These are phyloP conservation scores for Tuber melanosporum DNA, from an alignment of 495 filamentous ascomycete genomes.

Conservation along the genomic window DNA sequence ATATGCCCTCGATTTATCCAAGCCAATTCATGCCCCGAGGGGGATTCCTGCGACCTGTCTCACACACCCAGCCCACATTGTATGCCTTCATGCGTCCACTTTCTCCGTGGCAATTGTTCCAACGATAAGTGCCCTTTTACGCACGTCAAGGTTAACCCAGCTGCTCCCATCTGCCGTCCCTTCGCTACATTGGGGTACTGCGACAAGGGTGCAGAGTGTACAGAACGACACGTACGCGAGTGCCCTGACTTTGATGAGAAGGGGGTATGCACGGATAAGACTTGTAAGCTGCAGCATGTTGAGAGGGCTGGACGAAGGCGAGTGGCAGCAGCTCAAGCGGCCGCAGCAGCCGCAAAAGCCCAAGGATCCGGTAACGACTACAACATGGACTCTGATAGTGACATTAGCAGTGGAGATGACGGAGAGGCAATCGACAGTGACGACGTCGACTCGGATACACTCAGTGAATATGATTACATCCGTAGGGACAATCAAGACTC, in stretches of 20 bases:
- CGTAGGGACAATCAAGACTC: constrained; percentile 45
- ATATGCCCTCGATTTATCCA: constrained; percentile 82
- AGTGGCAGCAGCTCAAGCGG: constrained; percentile 49
- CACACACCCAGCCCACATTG: constrained; percentile 82
- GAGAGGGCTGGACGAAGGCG: constrained; percentile 72
- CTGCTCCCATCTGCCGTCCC: constrained; percentile 71
- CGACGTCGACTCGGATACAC: constrained; percentile 82
- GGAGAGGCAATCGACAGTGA: constrained; percentile 70
- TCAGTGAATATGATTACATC: constrained; percentile 61
- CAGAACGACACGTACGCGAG: constrained; percentile 78
- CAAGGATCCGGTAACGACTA: constrained; percentile 21
- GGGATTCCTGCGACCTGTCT: constrained; percentile 83
- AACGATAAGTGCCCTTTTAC: constrained; percentile 84
- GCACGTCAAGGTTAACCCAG: constrained; percentile 74
- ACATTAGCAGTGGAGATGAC: constrained; percentile 79
- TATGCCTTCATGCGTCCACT: constrained; percentile 82
- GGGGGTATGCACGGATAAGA: constrained; percentile 72
- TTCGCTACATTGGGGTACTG: constrained; percentile 91
- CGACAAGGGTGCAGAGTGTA: constrained; percentile 69
- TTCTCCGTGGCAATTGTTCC: constrained; percentile 81
- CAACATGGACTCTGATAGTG: constrained; percentile 55
- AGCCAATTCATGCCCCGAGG: constrained; percentile 70
- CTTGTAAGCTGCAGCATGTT: constrained; percentile 79
- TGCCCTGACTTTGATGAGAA: constrained; percentile 94
- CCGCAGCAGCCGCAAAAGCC: constrained; percentile 31